Conservation (phyloP, 208 protist genomes). For the Crithidia expoeki region DNA sequence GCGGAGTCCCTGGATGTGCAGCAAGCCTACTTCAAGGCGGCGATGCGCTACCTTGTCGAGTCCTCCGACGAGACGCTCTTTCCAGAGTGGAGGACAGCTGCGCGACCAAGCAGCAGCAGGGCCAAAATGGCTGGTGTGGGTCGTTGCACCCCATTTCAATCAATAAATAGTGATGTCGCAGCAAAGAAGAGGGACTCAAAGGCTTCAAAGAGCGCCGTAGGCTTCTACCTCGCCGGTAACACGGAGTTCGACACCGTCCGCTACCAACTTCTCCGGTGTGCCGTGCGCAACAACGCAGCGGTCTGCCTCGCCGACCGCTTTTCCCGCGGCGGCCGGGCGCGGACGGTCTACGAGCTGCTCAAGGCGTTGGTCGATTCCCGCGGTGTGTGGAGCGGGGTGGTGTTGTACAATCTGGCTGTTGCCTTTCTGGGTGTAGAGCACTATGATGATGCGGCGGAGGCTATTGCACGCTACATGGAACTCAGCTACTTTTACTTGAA, state of each 20-base stretch:
- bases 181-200: neutral
- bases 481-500: slow-evolving; percentile 54
- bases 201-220: slow-evolving; percentile 14
- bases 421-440: slow-evolving; percentile 45
- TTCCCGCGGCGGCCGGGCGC: slow-evolving; percentile 22
- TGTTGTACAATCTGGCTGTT: slow-evolving; percentile 84
- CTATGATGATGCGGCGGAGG: slow-evolving; percentile 77
- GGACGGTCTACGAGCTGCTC: slow-evolving; percentile 39
- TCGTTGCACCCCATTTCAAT: too few species aligned
- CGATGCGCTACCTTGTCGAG: slow-evolving; percentile 41
- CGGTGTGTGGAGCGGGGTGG: slow-evolving; percentile 52
- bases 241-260: neutral
- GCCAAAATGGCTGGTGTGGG: neutral
- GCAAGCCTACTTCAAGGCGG: slow-evolving; percentile 49
- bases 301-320: slow-evolving; percentile 26
- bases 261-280: slow-evolving; percentile 23
- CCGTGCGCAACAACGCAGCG: slow-evolving; percentile 28
- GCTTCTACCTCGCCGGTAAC: neutral
- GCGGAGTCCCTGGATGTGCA: slow-evolving; percentile 48
- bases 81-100: slow-evolving; percentile 25
- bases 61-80: slow-evolving; percentile 20
- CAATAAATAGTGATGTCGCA: too few species aligned
- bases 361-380: slow-evolving; percentile 46
- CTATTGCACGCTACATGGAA: slow-evolving; percentile 78
- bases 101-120: neutral